Evolutionary conservation across 345 rosid species (phyloP).

Genomic region (Turritis glabra): DNA sequence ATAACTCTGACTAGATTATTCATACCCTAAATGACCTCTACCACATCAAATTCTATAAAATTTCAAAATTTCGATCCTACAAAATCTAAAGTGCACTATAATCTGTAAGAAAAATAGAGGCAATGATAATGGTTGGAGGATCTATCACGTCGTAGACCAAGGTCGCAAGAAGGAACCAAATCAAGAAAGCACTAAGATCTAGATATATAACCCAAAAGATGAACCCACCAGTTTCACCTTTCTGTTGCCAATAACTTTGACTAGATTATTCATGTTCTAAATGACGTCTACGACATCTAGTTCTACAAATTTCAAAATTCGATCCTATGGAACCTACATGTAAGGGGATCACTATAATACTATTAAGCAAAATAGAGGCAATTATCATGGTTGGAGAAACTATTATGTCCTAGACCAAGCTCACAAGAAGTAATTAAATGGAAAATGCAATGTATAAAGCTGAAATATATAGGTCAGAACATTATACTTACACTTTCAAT

Average conservation of each 20-base stretch:
- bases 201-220: not conserved
- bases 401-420: constrained; percentile 14
- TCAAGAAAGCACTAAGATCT: constrained; percentile 4
- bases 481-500: constrained; percentile 84
- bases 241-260: constrained; percentile 9
- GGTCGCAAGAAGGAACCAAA: not conserved
- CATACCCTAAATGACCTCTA: not conserved
- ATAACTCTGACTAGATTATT: not conserved
- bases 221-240: not conserved
- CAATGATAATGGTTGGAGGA: not conserved
- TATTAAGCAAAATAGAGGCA: not conserved
- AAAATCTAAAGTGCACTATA: not conserved
- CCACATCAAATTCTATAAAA: constrained; percentile 1
- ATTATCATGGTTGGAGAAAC: not conserved
- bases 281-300: constrained; percentile 6
- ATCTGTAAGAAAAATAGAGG: not conserved
- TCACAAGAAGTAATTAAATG: not conserved
- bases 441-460: not conserved
- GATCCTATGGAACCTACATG: not conserved
- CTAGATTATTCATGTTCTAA: not conserved
- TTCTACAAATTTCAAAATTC: not conserved
- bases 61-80: not conserved
- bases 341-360: not conserved
- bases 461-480: not conserved
- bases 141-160: constrained; percentile 7